Base-by-base conservation (phyloP, 441 rosid genomes). In the Erysimum cheiri region DNA sequence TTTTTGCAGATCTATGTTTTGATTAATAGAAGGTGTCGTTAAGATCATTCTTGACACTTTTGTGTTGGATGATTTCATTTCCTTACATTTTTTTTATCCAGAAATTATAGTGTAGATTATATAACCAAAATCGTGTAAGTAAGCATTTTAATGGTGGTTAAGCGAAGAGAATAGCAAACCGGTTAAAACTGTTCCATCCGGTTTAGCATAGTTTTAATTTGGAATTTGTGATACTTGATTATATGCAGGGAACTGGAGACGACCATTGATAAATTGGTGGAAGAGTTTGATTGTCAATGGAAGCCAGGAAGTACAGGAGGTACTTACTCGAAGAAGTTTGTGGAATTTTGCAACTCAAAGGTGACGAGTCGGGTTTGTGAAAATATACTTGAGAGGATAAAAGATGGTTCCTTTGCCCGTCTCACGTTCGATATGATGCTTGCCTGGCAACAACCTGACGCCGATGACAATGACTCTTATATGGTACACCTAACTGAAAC, bases 381-480 rank as follows among this genome's bases (percentile, higher is more conserved):
- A 58, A 77, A 76, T 72, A 75, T 89, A 32, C 77, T 78, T 69
- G 96, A 84, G 64, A 88, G 77, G 57, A 85, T 91, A 0, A 69
- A 48, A 12, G 92, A 91, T 81, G 97, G 88, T 26, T 85, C 89
- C 2, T 89, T 89, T 67, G 79, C 85, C 49, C 82, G 92, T 59
- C 72, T 91, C 72, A 82, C 95, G 2, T 92, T 85, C 32, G 92
- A 95, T 72, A 80, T 85, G 82, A 95, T 95, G 99, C 85, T 85
- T 49, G 92, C 99, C 0, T 89, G 99, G 99, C 91, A 91, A 80
- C 83, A 69, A 53, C 97, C 98, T 32, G 74, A 77, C 15, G 73
- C 83, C 9, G 33, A 64, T 8, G 85, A 84, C 32, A 85, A 88
- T 11, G 82, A 84, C 22, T 66, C 83, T 58, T 56, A 35, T 53